Conservation (phyloP, 306 rosid genomes). For the Dryas octopetala region DNA sequence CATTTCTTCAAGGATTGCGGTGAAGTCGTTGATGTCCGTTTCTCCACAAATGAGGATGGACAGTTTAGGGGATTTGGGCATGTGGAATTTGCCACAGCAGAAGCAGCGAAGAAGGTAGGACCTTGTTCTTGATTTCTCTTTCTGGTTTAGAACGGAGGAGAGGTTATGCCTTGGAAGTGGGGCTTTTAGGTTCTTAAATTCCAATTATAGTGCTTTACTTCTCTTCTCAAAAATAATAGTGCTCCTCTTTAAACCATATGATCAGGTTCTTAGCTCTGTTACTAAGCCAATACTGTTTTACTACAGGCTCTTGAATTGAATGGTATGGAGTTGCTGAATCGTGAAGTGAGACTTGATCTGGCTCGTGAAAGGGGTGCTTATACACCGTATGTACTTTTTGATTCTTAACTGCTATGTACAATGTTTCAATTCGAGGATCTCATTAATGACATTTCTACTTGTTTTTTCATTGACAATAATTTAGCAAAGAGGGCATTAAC, state of each 20-base stretch:
- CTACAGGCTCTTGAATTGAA: slow-evolving; percentile 63
- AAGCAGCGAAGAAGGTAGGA: slow-evolving; percentile 54
- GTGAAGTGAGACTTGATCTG: slow-evolving; percentile 58
- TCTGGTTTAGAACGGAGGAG: background rate
- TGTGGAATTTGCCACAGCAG: slow-evolving; percentile 69
- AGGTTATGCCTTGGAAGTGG: background rate
- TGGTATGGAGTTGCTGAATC: slow-evolving; percentile 44
- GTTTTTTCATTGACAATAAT: background rate
- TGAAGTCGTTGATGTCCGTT: slow-evolving; percentile 67
- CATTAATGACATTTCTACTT: background rate
- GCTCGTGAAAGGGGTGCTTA: slow-evolving; percentile 69
- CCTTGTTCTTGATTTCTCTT: background rate
- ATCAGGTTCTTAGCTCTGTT: too few species aligned
- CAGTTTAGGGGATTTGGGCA: slow-evolving; percentile 78
- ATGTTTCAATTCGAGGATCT: background rate
- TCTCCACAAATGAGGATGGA: slow-evolving; percentile 45
- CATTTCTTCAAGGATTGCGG: slow-evolving; percentile 69
- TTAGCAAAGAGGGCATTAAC: slow-evolving; percentile 40
- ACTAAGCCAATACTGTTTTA: background rate
- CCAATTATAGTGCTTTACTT: too few species aligned
- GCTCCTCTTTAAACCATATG: too few species aligned
- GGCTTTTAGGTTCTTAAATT: too few species aligned
- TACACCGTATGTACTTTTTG: slow-evolving; percentile 51
- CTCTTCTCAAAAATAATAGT: too few species aligned
- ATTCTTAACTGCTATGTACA: too few species aligned